Percentiles rank a stretch among this genome's conserved stretches.
phyloP scores from a whole-genome alignment of 164 flowering plant genomes.

The Liquidambar formosana region DNA sequence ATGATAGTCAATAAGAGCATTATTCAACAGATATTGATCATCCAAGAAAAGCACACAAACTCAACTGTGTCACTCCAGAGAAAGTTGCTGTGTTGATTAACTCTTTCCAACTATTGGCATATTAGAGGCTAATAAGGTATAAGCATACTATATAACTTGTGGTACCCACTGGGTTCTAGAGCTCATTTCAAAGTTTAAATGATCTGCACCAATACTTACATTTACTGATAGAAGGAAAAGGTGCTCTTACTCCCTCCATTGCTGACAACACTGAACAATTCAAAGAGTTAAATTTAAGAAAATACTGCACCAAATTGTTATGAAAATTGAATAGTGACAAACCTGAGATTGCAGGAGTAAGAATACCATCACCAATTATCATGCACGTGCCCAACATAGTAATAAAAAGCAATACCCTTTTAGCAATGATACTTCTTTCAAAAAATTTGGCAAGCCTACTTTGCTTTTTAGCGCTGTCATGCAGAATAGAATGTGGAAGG shows the following conservation, averaged over 20 bases:
- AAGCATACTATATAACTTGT: too few relatives aligned
- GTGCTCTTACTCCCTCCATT: constrained; percentile 74
- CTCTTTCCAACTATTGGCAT: not conserved
- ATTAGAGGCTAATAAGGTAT: not conserved
- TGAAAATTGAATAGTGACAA: constrained; percentile 10
- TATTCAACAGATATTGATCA: not conserved
- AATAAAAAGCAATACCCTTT: constrained; percentile 69
- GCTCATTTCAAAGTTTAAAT: not conserved
- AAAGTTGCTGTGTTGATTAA: not conserved
- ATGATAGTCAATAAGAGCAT: too few relatives aligned
- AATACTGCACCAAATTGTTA: not conserved
- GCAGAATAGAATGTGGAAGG: constrained; percentile 19
- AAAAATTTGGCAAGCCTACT: constrained; percentile 54
- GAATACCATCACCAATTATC: constrained; percentile 91
- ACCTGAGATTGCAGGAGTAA: constrained; percentile 94
- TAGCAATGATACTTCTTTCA: constrained; percentile 61
- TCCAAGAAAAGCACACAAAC: not conserved
- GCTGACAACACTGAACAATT: constrained; percentile 71
- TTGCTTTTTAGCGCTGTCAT: constrained; percentile 25
- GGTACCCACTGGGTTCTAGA: not conserved
- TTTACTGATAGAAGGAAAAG: constrained; percentile 64
- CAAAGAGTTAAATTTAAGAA: not conserved
- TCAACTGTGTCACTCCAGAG: not conserved
- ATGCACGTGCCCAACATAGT: constrained; percentile 88
- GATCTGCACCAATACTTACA: constrained; percentile 40